Evolutionary conservation across 2,329 filamentous ascomycete genomes (phyloP).

Genomic region (Neonectria sp.): DNA sequence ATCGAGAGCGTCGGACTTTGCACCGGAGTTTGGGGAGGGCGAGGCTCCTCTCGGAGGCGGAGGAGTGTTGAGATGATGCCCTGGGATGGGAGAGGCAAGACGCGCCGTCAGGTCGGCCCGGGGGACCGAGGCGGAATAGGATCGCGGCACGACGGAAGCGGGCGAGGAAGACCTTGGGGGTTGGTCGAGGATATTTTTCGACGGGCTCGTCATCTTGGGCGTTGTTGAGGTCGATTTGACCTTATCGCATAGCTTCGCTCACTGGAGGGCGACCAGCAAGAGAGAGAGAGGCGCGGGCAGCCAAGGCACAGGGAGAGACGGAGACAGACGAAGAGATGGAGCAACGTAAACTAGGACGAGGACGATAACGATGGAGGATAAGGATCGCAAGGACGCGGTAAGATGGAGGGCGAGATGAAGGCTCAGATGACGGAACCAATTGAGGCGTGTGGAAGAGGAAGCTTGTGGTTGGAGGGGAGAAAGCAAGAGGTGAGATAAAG

Average conservation of each 20-base stretch:
- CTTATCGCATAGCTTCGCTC: slow-evolving; percentile 48
- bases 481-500: slow-evolving; percentile 25
- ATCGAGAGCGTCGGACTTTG: slow-evolving; percentile 51
- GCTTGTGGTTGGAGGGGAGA: slow-evolving; percentile 31
- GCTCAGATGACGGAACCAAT: slow-evolving; percentile 29
- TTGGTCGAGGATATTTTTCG: slow-evolving; percentile 55
- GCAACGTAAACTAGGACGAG: neutral
- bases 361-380: neutral
- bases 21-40: slow-evolving; percentile 45
- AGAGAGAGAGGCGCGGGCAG: slow-evolving; percentile 11
- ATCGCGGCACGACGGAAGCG: slow-evolving; percentile 61
- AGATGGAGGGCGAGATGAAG: slow-evolving; percentile 18
- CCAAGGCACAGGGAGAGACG: slow-evolving; percentile 7
- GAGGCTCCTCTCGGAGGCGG: slow-evolving; percentile 56
- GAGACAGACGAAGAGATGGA: slow-evolving; percentile 8
- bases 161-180: slow-evolving; percentile 64
- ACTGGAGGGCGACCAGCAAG: slow-evolving; percentile 26
- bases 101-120: slow-evolving; percentile 74
- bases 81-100: slow-evolving; percentile 70
- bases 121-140: slow-evolving; percentile 67
- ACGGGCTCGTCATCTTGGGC: slow-evolving; percentile 56
- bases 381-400: slow-evolving; percentile 11
- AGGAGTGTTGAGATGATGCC: slow-evolving; percentile 55
- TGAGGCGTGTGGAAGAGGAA: slow-evolving; percentile 26
- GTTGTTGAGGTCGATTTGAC: slow-evolving; percentile 30